Evolutionary conservation across 31 red algal genomes (phyloP), one percentile per base, ranked within the genome.

Genomic region (Odonthalia washingtoniensis): DNA sequence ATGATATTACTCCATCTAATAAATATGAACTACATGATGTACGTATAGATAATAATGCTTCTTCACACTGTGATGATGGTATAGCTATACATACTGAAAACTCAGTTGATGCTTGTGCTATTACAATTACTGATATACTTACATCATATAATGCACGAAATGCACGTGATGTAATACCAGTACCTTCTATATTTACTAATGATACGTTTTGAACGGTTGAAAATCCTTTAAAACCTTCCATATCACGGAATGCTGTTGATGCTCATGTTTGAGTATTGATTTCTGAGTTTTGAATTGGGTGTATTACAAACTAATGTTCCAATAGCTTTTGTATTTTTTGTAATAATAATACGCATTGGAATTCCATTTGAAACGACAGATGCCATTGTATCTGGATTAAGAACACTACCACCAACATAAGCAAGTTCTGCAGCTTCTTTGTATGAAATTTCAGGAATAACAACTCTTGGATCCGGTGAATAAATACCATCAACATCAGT

Each of bases 401-500:
- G 68, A 0, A 99, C 97, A 37, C 84, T 90, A 41, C 94, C 97
- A n/a, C 97, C 97, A 93, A 99, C 96, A 70, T 99, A 96, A 24
- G 97, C 94, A 41, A 99, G 75, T 73, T 99, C 97, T 43, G 92
- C 92, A 16, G 97, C 97, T 80, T 99, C 97, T 83, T 96, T 95
- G 66, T 96, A 99, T 73, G 88, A 94, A 72, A 99, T 90, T 52
- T 69, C 62, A 26, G 85, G 86, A 75, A 99, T 95, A 24, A 99
- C 97, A 39, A 89, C 88, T 16, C 94, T 86, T 36, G 97, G 97
- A 74, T 99, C 94, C 40, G 94, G 92, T 45, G 97, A 95, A 69
- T 90, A 99, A 5, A 99, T 92, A 31, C 97, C 97, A 41, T 96
- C 97, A 60, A 99, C 97, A 87, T 99, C 97, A 0, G 97, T 99